Conservation (phyloP, 768 basidiomycete species). For the Daedaleopsis nitida region DNA sequence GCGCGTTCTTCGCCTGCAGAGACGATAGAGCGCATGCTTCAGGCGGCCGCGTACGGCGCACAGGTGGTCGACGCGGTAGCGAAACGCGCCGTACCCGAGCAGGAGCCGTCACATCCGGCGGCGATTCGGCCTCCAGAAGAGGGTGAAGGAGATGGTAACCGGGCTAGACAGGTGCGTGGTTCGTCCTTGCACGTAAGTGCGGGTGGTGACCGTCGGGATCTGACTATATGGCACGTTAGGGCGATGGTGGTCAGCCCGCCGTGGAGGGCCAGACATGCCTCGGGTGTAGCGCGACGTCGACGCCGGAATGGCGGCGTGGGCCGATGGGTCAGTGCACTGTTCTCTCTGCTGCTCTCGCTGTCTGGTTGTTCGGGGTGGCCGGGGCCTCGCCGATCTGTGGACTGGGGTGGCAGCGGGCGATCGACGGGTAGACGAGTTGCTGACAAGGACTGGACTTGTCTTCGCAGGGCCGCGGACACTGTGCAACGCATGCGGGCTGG, state of each 20-base stretch:
- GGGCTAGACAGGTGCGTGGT: constrained; percentile 26
- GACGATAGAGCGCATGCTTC: constrained; percentile 45
- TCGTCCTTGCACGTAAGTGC: neutral
- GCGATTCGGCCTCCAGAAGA: constrained; percentile 28
- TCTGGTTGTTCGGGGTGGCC: no score
- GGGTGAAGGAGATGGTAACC: neutral
- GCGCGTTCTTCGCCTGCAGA: constrained; percentile 32
- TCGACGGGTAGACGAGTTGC: constrained; percentile 11
- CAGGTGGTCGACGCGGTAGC: constrained; percentile 45
- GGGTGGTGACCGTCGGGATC: neutral
- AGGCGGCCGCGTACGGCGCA: constrained; percentile 43
- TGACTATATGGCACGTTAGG: constrained; percentile 21
- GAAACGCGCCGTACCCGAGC: constrained; percentile 20
- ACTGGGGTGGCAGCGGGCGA: constrained; percentile 1
- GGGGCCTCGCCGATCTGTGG: neutral
- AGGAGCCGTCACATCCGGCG: constrained; percentile 19
- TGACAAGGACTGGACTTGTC: constrained; percentile 9
- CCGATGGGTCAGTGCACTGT: constrained; percentile 61
- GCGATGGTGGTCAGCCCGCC: constrained; percentile 43
- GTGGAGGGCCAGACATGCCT: constrained; percentile 75
- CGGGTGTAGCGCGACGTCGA: constrained; percentile 81
- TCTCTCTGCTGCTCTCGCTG: constrained; percentile 3
- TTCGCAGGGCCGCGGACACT: constrained; percentile 74
- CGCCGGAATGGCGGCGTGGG: constrained; percentile 85
- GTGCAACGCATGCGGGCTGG: constrained; percentile 85